Percentiles rank a stretch among this genome's conserved stretches.
These are phyloP conservation scores for Fomitopsis pulvina DNA, from an alignment of 768 basidiomycete species.

Conservation along the genomic window DNA sequence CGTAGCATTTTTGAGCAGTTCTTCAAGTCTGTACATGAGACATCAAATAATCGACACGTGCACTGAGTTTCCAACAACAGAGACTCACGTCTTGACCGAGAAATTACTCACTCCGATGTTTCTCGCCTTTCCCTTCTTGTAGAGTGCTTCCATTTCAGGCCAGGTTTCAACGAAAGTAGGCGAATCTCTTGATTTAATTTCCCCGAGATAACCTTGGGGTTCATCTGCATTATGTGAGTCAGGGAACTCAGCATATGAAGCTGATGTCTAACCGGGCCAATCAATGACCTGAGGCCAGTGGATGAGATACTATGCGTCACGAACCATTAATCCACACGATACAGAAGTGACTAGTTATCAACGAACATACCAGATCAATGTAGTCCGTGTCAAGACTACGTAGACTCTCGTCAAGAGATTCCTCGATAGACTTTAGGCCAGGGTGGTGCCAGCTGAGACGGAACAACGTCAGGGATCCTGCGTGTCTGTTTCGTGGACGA, in stretches of 20 bases:
- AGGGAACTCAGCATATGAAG: not conserved
- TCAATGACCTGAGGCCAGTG: conserved; percentile 39
- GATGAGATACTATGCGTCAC: conserved; percentile 35
- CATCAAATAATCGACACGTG: not conserved
- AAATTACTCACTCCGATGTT: conserved; percentile 59
- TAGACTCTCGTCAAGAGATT: conserved; percentile 24
- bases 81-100: conserved; percentile 48
- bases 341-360: not conserved
- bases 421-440: conserved; percentile 13
- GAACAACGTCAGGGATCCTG: too few species aligned
- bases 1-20: conserved; percentile 22
- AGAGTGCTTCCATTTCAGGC: conserved; percentile 45
- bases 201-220: conserved; percentile 27
- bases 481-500: too few species aligned
- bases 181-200: conserved; percentile 21
- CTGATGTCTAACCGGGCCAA: conserved; percentile 7
- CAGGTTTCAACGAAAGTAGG: conserved; percentile 35
- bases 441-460: conserved; percentile 30
- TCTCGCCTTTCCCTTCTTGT: conserved; percentile 37
- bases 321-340: too few species aligned
- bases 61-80: not conserved
- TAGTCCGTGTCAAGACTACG: conserved; percentile 11
- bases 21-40: conserved; percentile 17
- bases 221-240: conserved; percentile 6
- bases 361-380: not conserved